Evolutionary conservation across 2,329 filamentous ascomycete species (phyloP).

Genomic region (Phyllachora maydis): DNA sequence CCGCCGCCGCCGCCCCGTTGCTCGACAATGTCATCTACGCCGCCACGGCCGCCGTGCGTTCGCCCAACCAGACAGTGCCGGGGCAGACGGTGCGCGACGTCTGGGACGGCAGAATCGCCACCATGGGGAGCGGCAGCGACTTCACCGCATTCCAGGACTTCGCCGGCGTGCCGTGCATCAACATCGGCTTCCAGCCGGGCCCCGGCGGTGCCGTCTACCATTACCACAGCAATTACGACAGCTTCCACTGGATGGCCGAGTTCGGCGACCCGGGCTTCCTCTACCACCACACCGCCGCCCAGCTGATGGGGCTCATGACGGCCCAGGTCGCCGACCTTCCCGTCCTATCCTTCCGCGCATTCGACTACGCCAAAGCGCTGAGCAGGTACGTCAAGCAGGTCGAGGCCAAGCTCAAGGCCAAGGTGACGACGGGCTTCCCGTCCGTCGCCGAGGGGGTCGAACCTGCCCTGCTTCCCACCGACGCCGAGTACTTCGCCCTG

Average conservation of each 20-base stretch:
- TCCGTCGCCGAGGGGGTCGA: constrained; percentile 1
- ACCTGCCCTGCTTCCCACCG: constrained; percentile 3
- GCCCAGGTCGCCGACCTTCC: constrained; percentile 39
- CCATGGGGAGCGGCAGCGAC: constrained; percentile 54
- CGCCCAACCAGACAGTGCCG: constrained; percentile 53
- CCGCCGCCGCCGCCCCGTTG: constrained; percentile 48
- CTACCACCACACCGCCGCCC: constrained; percentile 47
- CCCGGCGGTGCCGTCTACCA: constrained; percentile 40
- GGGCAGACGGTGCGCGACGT: constrained; percentile 50
- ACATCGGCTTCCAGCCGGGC: constrained; percentile 34
- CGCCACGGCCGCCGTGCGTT: constrained; percentile 39
- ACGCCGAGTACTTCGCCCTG: constrained; percentile 15
- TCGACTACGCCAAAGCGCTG: constrained; percentile 40
- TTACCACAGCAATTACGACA: constrained; percentile 86
- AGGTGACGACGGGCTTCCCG: constrained; percentile 3
- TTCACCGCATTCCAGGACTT: constrained; percentile 59
- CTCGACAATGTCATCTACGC: constrained; percentile 54
- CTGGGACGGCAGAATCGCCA: constrained; percentile 39
- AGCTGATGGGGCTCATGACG: constrained; percentile 40
- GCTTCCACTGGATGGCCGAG: constrained; percentile 70
- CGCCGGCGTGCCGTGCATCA: constrained; percentile 43
- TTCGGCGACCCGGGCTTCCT: constrained; percentile 51
- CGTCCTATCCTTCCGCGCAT: constrained; percentile 41
- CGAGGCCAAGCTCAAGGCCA: constrained; percentile 21
- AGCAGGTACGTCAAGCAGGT: constrained; percentile 27